Conservation (phyloP, 805 yeast genomes). For the Lachancea mirantina region DNA sequence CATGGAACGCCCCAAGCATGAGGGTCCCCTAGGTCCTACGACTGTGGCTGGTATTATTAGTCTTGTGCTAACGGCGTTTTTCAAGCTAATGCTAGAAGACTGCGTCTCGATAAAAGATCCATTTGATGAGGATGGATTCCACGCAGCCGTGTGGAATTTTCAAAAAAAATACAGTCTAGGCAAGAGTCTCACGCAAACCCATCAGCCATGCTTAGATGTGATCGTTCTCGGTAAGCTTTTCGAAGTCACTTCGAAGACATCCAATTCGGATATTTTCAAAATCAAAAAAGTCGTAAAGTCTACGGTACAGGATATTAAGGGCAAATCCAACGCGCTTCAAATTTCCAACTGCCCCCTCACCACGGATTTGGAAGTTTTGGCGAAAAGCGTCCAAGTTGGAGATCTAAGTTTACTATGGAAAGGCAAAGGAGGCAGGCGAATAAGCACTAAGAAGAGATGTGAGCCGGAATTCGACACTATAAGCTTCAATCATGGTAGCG, state of each 20-base stretch:
- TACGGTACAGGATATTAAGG: slow-evolving; percentile 61
- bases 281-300: slow-evolving; percentile 62
- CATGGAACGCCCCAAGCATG: slow-evolving; percentile 31
- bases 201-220: slow-evolving; percentile 47
- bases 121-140: slow-evolving; percentile 63
- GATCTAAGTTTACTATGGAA: slow-evolving; percentile 40
- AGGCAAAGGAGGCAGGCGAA: slow-evolving; percentile 40
- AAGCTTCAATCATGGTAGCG: slow-evolving; percentile 20
- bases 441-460: slow-evolving; percentile 3
- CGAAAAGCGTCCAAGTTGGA: slow-evolving; percentile 29
- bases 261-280: slow-evolving; percentile 40
- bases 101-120: slow-evolving; percentile 73
- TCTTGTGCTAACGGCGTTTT: slow-evolving; percentile 58
- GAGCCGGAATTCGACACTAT: slow-evolving; percentile 14
- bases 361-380: slow-evolving; percentile 31
- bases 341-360: slow-evolving; percentile 35
- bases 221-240: slow-evolving; percentile 45
- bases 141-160: slow-evolving; percentile 61
- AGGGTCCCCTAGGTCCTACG: slow-evolving; percentile 52
- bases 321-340: slow-evolving; percentile 32
- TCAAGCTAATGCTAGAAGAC: slow-evolving; percentile 54
- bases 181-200: slow-evolving; percentile 13
- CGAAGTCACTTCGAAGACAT: slow-evolving; percentile 39
- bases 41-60: slow-evolving; percentile 79
- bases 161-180: slow-evolving; percentile 62